Conservation (phyloP, 768 basidiomycete species). For the Leccinum imitatum region DNA sequence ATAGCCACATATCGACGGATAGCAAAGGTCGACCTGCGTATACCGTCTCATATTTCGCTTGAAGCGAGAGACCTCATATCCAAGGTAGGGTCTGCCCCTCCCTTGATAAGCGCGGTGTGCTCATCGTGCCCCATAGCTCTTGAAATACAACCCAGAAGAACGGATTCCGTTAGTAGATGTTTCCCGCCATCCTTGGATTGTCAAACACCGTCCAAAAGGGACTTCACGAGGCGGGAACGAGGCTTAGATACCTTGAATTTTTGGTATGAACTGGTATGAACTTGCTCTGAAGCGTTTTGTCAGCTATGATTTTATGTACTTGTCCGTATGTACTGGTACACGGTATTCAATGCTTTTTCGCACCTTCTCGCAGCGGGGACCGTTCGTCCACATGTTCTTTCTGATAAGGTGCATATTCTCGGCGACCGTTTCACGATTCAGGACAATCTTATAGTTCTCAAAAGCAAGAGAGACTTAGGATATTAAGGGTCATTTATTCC, state of each 20-base stretch:
- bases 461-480: not conserved
- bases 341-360: not conserved
- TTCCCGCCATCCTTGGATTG: conserved; percentile 83
- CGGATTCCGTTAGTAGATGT: conserved; percentile 76
- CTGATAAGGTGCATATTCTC: not conserved
- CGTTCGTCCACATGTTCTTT: not conserved
- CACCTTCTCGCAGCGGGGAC: not conserved
- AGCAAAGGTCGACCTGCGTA: conserved; percentile 74
- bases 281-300: conserved; percentile 2
- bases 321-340: conserved; percentile 12
- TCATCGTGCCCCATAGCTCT: conserved; percentile 51
- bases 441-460: not conserved
- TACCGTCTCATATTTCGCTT: conserved; percentile 39
- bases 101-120: conserved; percentile 10
- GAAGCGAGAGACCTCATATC: conserved; percentile 48
- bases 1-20: conserved; percentile 90
- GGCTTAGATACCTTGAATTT: conserved; percentile 9
- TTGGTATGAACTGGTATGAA: not conserved
- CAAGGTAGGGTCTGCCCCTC: conserved; percentile 30
- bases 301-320: conserved; percentile 8
- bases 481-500: conserved; percentile 22
- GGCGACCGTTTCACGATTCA: not conserved
- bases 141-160: conserved; percentile 77
- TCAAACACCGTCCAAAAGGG: conserved; percentile 59
- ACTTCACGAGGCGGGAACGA: conserved; percentile 30